Evolutionary conservation across 805 yeast species (phyloP), one percentile per base, ranked within the genome.

Genomic region (Nakazawaea ambrosiae): DNA sequence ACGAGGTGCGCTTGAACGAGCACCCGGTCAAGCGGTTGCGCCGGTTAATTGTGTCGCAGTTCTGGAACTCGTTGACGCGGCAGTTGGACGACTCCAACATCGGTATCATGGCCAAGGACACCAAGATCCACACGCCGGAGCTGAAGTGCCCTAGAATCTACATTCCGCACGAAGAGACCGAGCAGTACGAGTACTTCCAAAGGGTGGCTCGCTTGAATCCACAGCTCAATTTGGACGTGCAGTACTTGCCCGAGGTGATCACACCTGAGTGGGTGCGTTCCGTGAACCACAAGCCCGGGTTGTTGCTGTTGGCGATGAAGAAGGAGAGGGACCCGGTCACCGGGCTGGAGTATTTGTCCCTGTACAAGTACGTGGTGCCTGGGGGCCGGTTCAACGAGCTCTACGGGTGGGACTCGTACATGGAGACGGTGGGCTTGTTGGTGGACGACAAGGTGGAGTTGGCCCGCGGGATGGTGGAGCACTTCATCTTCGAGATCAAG

Each of bases 341-440:
- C 1, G 73, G 77, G 40, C 72, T 73, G 28, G 54, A 53, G 14
- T 65, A 70, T 11, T 49, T 81, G 33, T 65, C 71, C 27, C 86
- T 88, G 16, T 78, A 72, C 50, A 96, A 95, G 0, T 90, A 90
- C 57, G 83, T 86, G 14, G 97, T 90, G 18, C 98, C 98, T 1
- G 98, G 98, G 14, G 97, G 98, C 17, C 68, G 98, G 45, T 90
- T 90, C 61, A 92, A 92, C 61, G 98, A 90, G 61, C 71, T 88
- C 41, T 90, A 92, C 53, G 98, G 97, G 12, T 90, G 98, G 98
- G 98, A 90, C 57, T 87, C 96, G 2, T 90, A 92, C 54, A 84
- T 92, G 81, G 88, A 81, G 54, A 75, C 92, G 0, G 58, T 88
- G 18, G 98, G 97, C 1, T 66, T 92, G 29, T 56, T 92, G 19